Evolutionary conservation across 352 stramenopile genomes (phyloP).

Genomic region (Phytophthora ramorum): DNA sequence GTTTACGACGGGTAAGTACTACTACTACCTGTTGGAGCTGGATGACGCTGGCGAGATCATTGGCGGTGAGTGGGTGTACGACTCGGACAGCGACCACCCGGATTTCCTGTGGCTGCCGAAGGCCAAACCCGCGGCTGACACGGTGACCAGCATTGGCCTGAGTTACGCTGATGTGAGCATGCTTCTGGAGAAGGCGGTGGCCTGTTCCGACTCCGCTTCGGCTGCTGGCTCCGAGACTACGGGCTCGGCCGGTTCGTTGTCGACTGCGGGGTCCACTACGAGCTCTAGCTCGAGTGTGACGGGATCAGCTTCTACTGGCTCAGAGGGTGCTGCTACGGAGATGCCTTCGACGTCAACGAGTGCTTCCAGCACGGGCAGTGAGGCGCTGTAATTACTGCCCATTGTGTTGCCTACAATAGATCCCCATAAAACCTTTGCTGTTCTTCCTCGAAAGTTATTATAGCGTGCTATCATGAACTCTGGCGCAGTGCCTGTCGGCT

Average conservation of each 20-base stretch:
- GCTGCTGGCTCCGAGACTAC: neutral
- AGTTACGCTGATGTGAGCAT: slow-evolving; percentile 43
- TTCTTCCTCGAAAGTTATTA: no score
- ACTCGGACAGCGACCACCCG: slow-evolving; percentile 35
- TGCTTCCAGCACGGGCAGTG: no score
- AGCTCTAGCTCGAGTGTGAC: slow-evolving; percentile 5
- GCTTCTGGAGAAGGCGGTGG: slow-evolving; percentile 35
- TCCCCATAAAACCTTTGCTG: no score
- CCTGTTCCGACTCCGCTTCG: slow-evolving; percentile 12
- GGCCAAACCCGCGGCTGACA: slow-evolving; percentile 24
- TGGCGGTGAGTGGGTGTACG: slow-evolving; percentile 49
- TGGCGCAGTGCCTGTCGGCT: no score
- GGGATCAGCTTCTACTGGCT: slow-evolving; percentile 3
- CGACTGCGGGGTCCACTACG: slow-evolving; percentile 12
- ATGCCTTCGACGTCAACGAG: no score
- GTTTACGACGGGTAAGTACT: slow-evolving; percentile 34
- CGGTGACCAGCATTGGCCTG: slow-evolving; percentile 37
- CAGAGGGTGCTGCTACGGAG: no score
- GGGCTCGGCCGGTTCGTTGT: slow-evolving; percentile 4
- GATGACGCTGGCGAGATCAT: slow-evolving; percentile 41
- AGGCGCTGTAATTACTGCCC: no score
- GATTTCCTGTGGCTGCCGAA: slow-evolving; percentile 49
- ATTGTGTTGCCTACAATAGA: no score
- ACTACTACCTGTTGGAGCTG: slow-evolving; percentile 48
- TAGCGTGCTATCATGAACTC: no score